These are phyloP conservation scores for Pseudocercospora crystallina DNA, from an alignment of 2,329 filamentous ascomycete genomes.

Conservation along the genomic window DNA sequence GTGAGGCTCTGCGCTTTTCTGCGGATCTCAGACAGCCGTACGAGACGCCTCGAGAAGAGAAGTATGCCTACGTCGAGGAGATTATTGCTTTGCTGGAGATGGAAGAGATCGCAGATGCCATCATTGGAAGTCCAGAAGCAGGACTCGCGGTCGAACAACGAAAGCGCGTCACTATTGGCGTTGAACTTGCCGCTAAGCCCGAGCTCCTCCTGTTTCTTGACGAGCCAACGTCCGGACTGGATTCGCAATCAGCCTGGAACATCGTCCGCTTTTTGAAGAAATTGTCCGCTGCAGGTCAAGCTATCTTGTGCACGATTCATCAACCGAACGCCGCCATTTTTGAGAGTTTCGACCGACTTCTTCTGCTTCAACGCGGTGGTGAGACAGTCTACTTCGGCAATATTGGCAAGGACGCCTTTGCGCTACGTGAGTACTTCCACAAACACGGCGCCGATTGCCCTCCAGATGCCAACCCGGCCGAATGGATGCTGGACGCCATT, in stretches of 20 bases:
- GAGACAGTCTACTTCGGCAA: conserved; percentile 84
- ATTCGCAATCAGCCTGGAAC: conserved; percentile 71
- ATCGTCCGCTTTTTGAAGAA: conserved; percentile 77
- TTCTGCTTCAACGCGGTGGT: conserved; percentile 76
- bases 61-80: conserved; percentile 66
- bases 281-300: conserved; percentile 75
- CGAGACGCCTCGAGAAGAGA: conserved; percentile 58
- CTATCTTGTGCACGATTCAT: conserved; percentile 87
- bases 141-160: conserved; percentile 67
- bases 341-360: conserved; percentile 80
- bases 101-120: conserved; percentile 65
- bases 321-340: conserved; percentile 85
- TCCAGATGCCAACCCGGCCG: conserved; percentile 68
- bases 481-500: conserved; percentile 85
- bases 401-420: conserved; percentile 71
- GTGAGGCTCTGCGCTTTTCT: conserved; percentile 66
- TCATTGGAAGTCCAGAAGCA: conserved; percentile 61
- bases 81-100: conserved; percentile 65
- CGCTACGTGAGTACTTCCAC: conserved; percentile 61
- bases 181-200: conserved; percentile 64
- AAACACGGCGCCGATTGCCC: conserved; percentile 54
- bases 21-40: conserved; percentile 63
- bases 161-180: conserved; percentile 65
- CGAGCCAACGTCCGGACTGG: conserved; percentile 74
- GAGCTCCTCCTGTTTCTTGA: conserved; percentile 75